Base-by-base conservation (phyloP, 1,284 basidiomycete species). In the Rhodotorula mucilaginosa region DNA sequence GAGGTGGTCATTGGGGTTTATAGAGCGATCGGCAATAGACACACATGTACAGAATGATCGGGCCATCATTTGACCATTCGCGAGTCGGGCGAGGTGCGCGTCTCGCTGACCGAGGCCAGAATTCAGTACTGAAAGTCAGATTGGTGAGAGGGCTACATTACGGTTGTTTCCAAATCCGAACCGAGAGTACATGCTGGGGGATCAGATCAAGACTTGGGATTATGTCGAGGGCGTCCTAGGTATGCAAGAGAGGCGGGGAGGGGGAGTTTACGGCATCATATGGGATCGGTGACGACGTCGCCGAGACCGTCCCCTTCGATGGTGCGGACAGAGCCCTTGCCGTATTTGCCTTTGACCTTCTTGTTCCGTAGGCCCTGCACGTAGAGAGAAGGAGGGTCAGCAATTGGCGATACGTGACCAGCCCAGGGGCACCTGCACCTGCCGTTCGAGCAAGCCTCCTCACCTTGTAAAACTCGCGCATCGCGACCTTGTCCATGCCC, bases 391-490 rank as follows among this genome's bases (percentile, higher is more conserved):
- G 54, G 4, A 29, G 18, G 26, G 18, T 56, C 26, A 56, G 54
- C 26, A n/a, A 29, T 26, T 3, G 12, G 12, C 26, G 26, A 26
- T 26, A 26, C 26, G 26, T 26, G 26, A 26, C 26, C 26, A 26
- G 26, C 26, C 26, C 26, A 26, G 26, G 26, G 26, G 26, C 26
- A 26, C 26, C 26, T 26, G 26, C 26, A 26, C 26, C 26, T 26
- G 26, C 26, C 26, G 26, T 26, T 3, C n/a, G 26, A 13, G 54
- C 13, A 15, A 10, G 13, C 29, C 39, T 44, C 39, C 10, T 47
- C 44, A 71, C 74, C 67, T 75, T 75, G 74, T 75, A 75, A 52
- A 69, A 75, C 60, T 66, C 65, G 52, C 74, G 57, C 74, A 71
- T 73, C 15, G 63, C 73, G 47, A 58, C 65, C 61, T 75, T 75